Evolutionary conservation across 2,329 filamentous ascomycete species (phyloP).

Genomic region (Ascochyta fabae): DNA sequence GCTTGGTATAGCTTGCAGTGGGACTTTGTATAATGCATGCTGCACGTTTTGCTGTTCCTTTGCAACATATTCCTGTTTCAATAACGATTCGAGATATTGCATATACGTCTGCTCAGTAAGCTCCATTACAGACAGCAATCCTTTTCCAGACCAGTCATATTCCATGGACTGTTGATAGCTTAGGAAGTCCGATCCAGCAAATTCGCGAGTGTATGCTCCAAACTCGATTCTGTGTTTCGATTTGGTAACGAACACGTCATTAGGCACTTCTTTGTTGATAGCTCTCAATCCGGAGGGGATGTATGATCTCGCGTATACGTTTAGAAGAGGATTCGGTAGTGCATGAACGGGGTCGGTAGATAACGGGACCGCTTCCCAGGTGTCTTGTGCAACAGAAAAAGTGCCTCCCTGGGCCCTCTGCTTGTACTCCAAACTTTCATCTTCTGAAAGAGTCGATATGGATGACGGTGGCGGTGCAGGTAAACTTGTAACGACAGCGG

Average conservation of each 20-base stretch:
- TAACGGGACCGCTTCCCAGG: background rate
- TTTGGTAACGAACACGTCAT: constrained; percentile 6
- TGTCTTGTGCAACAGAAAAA: background rate
- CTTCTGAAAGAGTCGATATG: background rate
- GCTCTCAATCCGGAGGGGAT: background rate
- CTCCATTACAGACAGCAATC: background rate
- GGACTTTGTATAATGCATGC: constrained; percentile 28
- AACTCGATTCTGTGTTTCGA: constrained; percentile 25
- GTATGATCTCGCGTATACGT: constrained; percentile 8
- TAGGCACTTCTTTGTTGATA: background rate
- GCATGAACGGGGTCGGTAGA: background rate
- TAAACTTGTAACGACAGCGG: no score
- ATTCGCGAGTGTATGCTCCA: constrained; percentile 21
- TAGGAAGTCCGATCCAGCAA: constrained; percentile 31
- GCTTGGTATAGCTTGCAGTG: constrained; percentile 6
- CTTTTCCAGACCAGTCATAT: background rate
- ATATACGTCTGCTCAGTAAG: constrained; percentile 24
- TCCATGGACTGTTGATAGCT: background rate
- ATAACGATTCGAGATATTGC: constrained; percentile 20
- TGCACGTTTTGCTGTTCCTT: constrained; percentile 25
- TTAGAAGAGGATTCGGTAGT: background rate
- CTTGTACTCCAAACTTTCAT: background rate
- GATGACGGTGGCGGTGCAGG: background rate
- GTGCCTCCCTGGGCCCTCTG: background rate
- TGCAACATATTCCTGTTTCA: constrained; percentile 26